Evolutionary conservation across 139 green algal genomes (phyloP).

Genomic region (Chlorella vulgaris): DNA sequence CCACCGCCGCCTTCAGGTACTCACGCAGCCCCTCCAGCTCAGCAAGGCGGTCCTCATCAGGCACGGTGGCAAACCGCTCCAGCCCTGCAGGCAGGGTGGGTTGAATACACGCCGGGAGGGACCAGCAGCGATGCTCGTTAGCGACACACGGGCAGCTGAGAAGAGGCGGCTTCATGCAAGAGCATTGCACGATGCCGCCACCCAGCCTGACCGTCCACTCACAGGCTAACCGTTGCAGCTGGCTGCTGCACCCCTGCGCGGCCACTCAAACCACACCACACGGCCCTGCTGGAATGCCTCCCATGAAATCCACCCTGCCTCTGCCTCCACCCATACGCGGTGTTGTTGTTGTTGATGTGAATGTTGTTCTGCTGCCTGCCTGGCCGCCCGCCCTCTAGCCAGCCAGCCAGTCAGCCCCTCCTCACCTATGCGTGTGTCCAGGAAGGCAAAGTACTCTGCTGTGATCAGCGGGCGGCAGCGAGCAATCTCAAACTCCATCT

Average conservation of each 20-base stretch:
- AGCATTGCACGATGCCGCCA: too few relatives aligned
- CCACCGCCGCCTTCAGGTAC: constrained; percentile 70
- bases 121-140: not conserved
- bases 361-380: not conserved
- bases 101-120: not conserved
- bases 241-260: too few relatives aligned
- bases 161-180: too few relatives aligned
- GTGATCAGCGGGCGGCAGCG: constrained; percentile 62
- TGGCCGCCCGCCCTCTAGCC: not conserved
- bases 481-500: constrained; percentile 91
- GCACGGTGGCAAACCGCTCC: constrained; percentile 50
- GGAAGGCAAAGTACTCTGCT: constrained; percentile 57
- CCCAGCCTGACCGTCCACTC: too few relatives aligned
- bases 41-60: constrained; percentile 71
- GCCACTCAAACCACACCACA: too few relatives aligned
- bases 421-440: constrained; percentile 54
- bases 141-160: too few relatives aligned
- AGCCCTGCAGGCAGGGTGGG: constrained; percentile 36
- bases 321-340: too few relatives aligned
- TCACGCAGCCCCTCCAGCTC: constrained; percentile 87
- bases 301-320: too few relatives aligned
- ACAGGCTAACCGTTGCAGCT: too few relatives aligned
- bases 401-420: not conserved
- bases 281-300: too few relatives aligned
- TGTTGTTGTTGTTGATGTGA: not conserved